Conservation (phyloP, 1,284 basidiomycete species). For the Boletus sp. region DNA sequence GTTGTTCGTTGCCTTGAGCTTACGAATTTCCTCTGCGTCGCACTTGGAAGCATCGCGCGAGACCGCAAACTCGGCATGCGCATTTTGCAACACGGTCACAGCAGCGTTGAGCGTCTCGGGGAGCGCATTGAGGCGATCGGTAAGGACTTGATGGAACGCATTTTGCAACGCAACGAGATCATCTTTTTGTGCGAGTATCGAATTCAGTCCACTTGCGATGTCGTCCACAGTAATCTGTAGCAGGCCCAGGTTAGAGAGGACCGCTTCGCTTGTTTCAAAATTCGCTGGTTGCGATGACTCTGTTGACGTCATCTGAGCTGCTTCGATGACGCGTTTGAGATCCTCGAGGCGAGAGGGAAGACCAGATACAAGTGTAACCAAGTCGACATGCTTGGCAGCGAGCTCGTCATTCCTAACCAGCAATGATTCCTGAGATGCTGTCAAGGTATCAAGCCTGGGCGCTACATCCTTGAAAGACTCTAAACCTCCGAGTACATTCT, state of each 20-base stretch:
- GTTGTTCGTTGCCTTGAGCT: slow-evolving; percentile 52
- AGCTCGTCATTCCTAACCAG: slow-evolving; percentile 44
- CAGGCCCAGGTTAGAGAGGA: slow-evolving; percentile 36
- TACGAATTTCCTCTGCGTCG: slow-evolving; percentile 71
- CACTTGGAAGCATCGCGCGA: slow-evolving; percentile 58
- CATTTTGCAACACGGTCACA: slow-evolving; percentile 57
- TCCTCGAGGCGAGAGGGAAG: slow-evolving; percentile 48
- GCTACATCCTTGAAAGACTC: slow-evolving; percentile 49
- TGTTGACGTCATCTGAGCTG: slow-evolving; percentile 1
- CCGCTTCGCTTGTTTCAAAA: slow-evolving; percentile 34
- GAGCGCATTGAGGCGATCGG: slow-evolving; percentile 57
- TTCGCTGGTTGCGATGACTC: slow-evolving; percentile 27
- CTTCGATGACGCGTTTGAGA: slow-evolving; percentile 46
- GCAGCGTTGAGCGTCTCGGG: slow-evolving; percentile 62
- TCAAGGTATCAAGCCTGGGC: slow-evolving; percentile 45
- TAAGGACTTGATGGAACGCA: slow-evolving; percentile 52
- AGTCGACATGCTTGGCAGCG: slow-evolving; percentile 38
- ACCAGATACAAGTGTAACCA: slow-evolving; percentile 44
- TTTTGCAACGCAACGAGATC: slow-evolving; percentile 45
- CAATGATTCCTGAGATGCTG: slow-evolving; percentile 48
- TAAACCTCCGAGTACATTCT: slow-evolving; percentile 53
- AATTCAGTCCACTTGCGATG: slow-evolving; percentile 48
- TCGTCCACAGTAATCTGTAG: slow-evolving; percentile 52
- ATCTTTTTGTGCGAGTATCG: slow-evolving; percentile 49
- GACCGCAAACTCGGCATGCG: slow-evolving; percentile 62